Conservation (phyloP, 768 basidiomycete species). For the Xerocomellus intermedius region DNA sequence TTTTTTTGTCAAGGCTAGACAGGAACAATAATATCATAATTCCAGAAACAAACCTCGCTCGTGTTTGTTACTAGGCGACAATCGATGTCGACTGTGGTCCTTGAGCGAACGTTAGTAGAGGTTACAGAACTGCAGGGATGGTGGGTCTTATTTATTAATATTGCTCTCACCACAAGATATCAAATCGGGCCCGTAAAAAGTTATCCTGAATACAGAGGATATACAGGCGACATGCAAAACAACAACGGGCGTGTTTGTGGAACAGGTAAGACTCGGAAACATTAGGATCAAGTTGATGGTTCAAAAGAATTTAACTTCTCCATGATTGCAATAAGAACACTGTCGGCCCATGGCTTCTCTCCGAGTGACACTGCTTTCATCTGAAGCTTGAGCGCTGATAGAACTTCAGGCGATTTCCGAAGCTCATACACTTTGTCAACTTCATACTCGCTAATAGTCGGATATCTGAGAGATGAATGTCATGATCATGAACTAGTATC, state of each 20-base stretch:
- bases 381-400: slow-evolving; percentile 21
- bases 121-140: too few relatives aligned
- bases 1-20: too few relatives aligned
- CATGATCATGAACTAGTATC: neutral
- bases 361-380: slow-evolving; percentile 22
- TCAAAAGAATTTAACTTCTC: slow-evolving; percentile 18
- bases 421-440: slow-evolving; percentile 20
- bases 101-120: too few relatives aligned
- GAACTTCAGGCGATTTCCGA: slow-evolving; percentile 23
- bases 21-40: too few relatives aligned
- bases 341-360: slow-evolving; percentile 27
- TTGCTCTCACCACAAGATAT: too few relatives aligned
- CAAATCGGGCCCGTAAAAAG: too few relatives aligned
- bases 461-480: slow-evolving; percentile 14
- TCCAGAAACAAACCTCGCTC: too few relatives aligned
- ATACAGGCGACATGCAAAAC: neutral
- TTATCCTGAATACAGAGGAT: neutral
- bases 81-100: too few relatives aligned
- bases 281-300: neutral
- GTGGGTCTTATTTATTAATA: too few relatives aligned
- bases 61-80: too few relatives aligned
- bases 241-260: neutral
- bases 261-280: neutral
- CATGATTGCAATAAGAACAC: slow-evolving; percentile 24
- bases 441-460: slow-evolving; percentile 11